Evolutionary conservation across 805 yeast species (phyloP).

Genomic region (Starmerella riodocensis): DNA sequence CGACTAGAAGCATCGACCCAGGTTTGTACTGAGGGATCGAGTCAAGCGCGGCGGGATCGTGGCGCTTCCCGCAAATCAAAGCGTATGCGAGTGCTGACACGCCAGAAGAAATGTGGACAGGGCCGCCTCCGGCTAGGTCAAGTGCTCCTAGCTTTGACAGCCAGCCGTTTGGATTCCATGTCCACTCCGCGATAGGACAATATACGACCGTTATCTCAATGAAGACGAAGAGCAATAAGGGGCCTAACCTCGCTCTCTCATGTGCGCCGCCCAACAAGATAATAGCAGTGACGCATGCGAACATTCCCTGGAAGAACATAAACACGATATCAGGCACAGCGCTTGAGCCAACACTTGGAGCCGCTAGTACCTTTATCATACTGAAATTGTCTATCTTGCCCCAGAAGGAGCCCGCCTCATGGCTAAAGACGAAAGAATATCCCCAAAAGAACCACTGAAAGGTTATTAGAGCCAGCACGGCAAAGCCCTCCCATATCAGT

Average conservation of each 20-base stretch:
- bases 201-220: constrained; percentile 91
- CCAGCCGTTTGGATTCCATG: constrained; percentile 96
- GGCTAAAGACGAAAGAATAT: constrained; percentile 75
- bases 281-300: constrained; percentile 84
- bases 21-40: constrained; percentile 78
- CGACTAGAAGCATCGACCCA: constrained; percentile 80
- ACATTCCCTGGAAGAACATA: constrained; percentile 91
- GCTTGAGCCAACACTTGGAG: constrained; percentile 48
- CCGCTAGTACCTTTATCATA: constrained; percentile 69
- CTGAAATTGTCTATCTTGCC: constrained; percentile 77
- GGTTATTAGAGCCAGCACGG: constrained; percentile 67
- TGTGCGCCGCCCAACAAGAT: constrained; percentile 96
- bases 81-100: constrained; percentile 92
- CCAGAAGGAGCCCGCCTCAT: constrained; percentile 52
- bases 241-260: constrained; percentile 91
- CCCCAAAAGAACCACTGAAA: constrained; percentile 99
- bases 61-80: constrained; percentile 79
- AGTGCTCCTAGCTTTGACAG: constrained; percentile 65
- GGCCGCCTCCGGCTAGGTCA: constrained; percentile 98
- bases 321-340: constrained; percentile 78
- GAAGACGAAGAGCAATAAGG: constrained; percentile 90
- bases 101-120: constrained; percentile 92
- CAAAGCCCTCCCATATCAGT: constrained; percentile 82
- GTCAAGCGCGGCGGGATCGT: constrained; percentile 52
- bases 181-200: constrained; percentile 94